Percentiles rank a stretch among this genome's conserved stretches.
Conservation (phyloP, 2,329 filamentous ascomycete genomes). For the Fusarium pininemorale region DNA sequence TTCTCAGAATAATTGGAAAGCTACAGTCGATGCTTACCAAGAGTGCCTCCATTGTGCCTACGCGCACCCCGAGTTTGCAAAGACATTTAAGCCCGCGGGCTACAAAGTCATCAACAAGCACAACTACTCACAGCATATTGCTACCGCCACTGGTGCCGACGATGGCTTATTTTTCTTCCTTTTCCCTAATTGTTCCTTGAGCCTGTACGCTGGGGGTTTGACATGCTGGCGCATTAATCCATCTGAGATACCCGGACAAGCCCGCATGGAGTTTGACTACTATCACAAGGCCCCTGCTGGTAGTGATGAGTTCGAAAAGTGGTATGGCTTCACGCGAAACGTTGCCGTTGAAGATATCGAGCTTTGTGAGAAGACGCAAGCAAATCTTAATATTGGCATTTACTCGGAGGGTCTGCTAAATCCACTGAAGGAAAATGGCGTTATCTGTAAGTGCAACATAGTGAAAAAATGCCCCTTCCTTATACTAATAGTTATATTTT, state of each 20-base stretch:
- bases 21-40: neutral
- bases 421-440: neutral
- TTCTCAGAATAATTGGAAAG: neutral
- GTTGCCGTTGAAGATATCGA: neutral
- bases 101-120: neutral
- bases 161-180: neutral
- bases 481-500: neutral
- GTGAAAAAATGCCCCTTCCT: neutral
- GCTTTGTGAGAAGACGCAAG: neutral
- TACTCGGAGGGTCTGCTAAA: neutral
- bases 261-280: neutral
- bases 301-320: neutral
- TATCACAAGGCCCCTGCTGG: neutral
- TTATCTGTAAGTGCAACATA: neutral
- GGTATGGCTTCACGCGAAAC: neutral
- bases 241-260: neutral
- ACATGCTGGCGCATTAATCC: neutral
- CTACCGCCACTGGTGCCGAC: fast-evolving
- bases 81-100: neutral
- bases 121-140: neutral
- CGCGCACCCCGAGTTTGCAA: neutral
- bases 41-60: neutral
- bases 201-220: neutral
- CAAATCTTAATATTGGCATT: fast-evolving
- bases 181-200: neutral